Percentiles rank a stretch among this genome's conserved stretches.
Conservation (phyloP, 2,329 filamentous ascomycete species). For the Pyrenophora seminiperda region DNA sequence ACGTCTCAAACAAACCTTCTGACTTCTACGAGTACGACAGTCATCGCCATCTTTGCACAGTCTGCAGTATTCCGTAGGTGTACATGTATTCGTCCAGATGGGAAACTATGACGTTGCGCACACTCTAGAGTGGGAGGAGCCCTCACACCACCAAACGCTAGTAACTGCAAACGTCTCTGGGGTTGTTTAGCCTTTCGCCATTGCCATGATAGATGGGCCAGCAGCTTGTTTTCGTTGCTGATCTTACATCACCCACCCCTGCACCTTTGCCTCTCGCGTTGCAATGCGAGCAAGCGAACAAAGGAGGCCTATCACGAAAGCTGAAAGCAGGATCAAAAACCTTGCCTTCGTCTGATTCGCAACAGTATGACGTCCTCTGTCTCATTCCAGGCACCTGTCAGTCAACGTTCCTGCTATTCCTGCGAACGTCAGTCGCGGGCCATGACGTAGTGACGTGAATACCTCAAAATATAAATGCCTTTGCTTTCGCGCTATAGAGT, state of each 20-base stretch:
- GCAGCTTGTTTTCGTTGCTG: slow-evolving; percentile 8
- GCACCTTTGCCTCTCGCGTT: slow-evolving; percentile 6
- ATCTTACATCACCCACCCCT: slow-evolving; percentile 12
- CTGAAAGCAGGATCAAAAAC: not conserved
- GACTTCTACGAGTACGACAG: not conserved
- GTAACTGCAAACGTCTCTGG: not conserved
- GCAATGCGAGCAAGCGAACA: slow-evolving; percentile 10
- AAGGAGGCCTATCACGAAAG: slow-evolving; percentile 9
- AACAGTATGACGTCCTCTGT: slow-evolving; percentile 8
- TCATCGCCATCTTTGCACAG: not conserved
- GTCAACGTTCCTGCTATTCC: slow-evolving; percentile 13
- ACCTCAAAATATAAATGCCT: slow-evolving; percentile 28
- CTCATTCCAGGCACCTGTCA: slow-evolving; percentile 12
- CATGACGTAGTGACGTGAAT: slow-evolving; percentile 33
- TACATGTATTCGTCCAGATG: no score
- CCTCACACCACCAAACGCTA: not conserved
- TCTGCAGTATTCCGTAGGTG: no score
- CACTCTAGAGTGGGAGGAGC: no score
- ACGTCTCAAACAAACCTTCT: not conserved
- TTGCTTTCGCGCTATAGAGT: slow-evolving; percentile 1
- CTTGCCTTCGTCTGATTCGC: not conserved
- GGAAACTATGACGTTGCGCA: no score
- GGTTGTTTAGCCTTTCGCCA: not conserved
- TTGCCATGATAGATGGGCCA: no score
- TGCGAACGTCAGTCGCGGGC: slow-evolving; percentile 9